Percentiles rank a stretch among this genome's conserved stretches.
These are phyloP conservation scores for Petunia axillaris DNA, from an alignment of 257 asterid genomes.

Conservation along the genomic window DNA sequence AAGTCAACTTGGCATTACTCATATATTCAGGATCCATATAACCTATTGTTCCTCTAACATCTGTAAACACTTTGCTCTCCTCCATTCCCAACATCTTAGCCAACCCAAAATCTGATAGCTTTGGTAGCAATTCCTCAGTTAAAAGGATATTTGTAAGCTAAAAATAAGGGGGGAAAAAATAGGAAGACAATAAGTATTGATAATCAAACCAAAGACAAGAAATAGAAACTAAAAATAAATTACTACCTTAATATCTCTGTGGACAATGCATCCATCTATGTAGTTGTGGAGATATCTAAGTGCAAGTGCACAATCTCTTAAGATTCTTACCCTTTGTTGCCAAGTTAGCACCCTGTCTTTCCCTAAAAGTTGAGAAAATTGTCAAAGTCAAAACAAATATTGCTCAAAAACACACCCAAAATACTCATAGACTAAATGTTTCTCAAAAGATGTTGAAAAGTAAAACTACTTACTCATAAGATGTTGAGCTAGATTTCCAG, in stretches of 20 bases:
- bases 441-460: not conserved
- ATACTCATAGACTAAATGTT: too few relatives aligned
- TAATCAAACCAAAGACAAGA: constrained; percentile 8
- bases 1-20: constrained; percentile 83
- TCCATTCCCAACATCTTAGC: constrained; percentile 76
- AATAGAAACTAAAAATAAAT: not conserved
- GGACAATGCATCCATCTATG: constrained; percentile 76
- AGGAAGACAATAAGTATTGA: not conserved
- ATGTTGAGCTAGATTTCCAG: constrained; percentile 76
- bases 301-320: constrained; percentile 75
- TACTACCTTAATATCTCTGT: constrained; percentile 80
- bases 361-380: constrained; percentile 40
- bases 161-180: too few relatives aligned
- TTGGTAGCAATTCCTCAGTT: constrained; percentile 60
- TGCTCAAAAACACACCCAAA: too few relatives aligned
- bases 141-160: constrained; percentile 84
- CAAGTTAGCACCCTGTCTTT: constrained; percentile 62
- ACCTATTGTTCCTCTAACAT: constrained; percentile 81
- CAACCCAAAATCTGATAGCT: constrained; percentile 84
- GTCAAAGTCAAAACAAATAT: not conserved
- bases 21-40: constrained; percentile 92
- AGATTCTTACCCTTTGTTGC: constrained; percentile 67
- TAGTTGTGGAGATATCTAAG: constrained; percentile 71
- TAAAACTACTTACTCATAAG: constrained; percentile 52
- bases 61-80: constrained; percentile 79